Evolutionary conservation across 768 basidiomycete genomes (phyloP).

Genomic region (Panellus pusillus): DNA sequence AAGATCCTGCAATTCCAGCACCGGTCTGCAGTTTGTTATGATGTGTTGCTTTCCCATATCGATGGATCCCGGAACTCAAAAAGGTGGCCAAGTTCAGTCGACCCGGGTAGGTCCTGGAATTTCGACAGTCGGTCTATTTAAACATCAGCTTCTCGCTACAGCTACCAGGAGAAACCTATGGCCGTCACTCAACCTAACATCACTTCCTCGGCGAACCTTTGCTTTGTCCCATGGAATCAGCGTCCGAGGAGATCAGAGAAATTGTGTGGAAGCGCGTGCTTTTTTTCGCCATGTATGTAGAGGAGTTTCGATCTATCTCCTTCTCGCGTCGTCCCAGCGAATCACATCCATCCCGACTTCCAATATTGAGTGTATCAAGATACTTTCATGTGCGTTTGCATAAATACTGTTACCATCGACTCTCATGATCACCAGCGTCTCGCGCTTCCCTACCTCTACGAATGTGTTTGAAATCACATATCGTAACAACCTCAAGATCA

Average conservation of each 20-base stretch:
- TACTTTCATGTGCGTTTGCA: background rate
- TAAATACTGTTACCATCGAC: too few relatives aligned
- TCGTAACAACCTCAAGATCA: too few relatives aligned
- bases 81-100: background rate
- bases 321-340: background rate
- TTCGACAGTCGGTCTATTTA: too few relatives aligned
- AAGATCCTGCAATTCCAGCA: too few relatives aligned
- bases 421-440: too few relatives aligned
- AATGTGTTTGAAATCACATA: too few relatives aligned
- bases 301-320: background rate
- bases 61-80: background rate
- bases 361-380: background rate
- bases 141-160: too few relatives aligned
- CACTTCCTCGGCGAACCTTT: background rate
- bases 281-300: background rate
- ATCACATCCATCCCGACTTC: background rate
- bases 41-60: background rate
- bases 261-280: too few relatives aligned
- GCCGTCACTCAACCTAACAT: background rate
- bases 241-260: background rate
- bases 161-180: too few relatives aligned
- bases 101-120: too few relatives aligned
- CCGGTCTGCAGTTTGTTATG: background rate
- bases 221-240: background rate
- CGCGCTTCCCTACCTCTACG: too few relatives aligned